phyloP scores from a whole-genome alignment of 352 stramenopile species.

The Globisporangium barbulae region DNA sequence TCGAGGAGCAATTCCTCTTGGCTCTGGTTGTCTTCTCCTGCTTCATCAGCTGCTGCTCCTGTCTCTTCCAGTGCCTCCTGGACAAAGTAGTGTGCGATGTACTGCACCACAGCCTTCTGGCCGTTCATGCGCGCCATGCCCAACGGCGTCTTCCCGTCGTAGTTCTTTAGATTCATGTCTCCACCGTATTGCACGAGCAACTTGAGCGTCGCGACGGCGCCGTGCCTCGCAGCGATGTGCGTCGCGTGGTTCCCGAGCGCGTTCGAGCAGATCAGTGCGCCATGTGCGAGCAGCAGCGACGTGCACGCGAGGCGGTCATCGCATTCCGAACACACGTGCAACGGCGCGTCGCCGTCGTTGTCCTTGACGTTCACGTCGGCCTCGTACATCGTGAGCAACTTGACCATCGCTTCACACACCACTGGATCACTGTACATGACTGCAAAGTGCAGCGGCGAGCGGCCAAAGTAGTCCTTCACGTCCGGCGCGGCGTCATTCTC shows the following conservation, averaged over 20 bases:
- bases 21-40: neutral
- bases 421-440: conserved; percentile 25
- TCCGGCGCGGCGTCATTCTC: conserved; percentile 52
- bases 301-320: conserved; percentile 54
- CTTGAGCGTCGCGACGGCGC: conserved; percentile 63
- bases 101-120: conserved; percentile 54
- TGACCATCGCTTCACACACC: conserved; percentile 32
- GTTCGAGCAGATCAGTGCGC: conserved; percentile 53
- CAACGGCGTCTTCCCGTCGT: conserved; percentile 69
- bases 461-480: conserved; percentile 60
- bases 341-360: conserved; percentile 56
- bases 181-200: conserved; percentile 74
- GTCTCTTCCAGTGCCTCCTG: conserved; percentile 27
- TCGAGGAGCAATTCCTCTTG: neutral
- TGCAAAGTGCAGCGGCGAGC: conserved; percentile 68
- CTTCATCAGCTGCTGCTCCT: neutral
- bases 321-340: conserved; percentile 57
- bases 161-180: conserved; percentile 87
- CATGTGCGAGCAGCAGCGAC: conserved; percentile 51
- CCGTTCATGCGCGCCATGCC: conserved; percentile 72
- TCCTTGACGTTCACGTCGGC: conserved; percentile 73
- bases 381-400: conserved; percentile 61
- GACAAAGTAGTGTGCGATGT: conserved; percentile 58
- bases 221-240: conserved; percentile 59
- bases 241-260: conserved; percentile 64